A percentile compares a stretch with the other conserved stretches of the same genome.
phyloP scores from a whole-genome alignment of 2,329 filamentous ascomycete species.

The Fusarium oligoseptatum region DNA sequence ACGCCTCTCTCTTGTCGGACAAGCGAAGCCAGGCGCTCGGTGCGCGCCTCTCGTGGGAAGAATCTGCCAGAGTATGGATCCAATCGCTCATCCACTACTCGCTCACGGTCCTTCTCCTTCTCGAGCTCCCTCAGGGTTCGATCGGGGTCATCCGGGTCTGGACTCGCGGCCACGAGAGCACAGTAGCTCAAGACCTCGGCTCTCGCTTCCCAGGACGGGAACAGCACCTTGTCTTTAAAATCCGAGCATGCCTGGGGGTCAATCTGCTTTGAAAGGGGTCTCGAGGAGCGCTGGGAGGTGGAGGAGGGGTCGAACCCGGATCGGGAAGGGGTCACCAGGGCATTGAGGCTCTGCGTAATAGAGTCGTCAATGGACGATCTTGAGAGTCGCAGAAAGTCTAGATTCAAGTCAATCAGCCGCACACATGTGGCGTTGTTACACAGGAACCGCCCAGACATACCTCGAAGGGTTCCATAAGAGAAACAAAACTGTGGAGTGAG shows the following conservation, averaged over 20 bases:
- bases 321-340: constrained; percentile 80
- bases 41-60: constrained; percentile 83
- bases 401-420: constrained; percentile 20
- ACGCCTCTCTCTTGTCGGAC: constrained; percentile 82
- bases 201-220: constrained; percentile 88
- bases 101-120: constrained; percentile 76
- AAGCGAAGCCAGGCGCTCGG: constrained; percentile 80
- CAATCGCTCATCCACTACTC: constrained; percentile 85
- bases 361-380: constrained; percentile 90
- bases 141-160: constrained; percentile 89
- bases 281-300: constrained; percentile 73
- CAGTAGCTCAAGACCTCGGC: constrained; percentile 91
- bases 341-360: constrained; percentile 93
- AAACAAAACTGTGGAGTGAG: constrained; percentile 85
- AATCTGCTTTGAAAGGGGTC: constrained; percentile 66
- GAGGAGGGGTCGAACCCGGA: constrained; percentile 83
- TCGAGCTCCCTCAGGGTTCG: constrained; percentile 77
- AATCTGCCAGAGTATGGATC: constrained; percentile 93
- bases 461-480: constrained; percentile 75
- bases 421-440: not conserved
- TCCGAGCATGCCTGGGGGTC: constrained; percentile 72
- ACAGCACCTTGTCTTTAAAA: constrained; percentile 85
- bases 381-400: constrained; percentile 92
- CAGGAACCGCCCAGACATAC: constrained; percentile 56
- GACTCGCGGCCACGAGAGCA: constrained; percentile 85